Conservation (phyloP, 2,329 filamentous ascomycete species). For the Exophiala aquamarina region DNA sequence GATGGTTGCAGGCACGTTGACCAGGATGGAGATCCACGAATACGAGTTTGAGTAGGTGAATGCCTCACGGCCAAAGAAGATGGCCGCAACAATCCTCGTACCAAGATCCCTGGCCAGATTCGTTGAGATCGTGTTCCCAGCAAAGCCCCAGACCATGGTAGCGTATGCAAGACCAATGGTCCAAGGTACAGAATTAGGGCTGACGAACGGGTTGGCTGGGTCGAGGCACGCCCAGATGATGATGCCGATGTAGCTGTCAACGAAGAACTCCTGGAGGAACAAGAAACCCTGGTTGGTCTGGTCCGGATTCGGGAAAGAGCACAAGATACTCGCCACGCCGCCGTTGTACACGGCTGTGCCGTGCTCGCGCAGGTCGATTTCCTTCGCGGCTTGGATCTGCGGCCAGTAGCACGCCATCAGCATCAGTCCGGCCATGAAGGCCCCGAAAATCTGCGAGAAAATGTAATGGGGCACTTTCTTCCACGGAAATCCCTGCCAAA, state of each 20-base stretch:
- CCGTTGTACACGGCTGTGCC: slow-evolving; percentile 45
- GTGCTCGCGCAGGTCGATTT: slow-evolving; percentile 39
- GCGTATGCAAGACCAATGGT: slow-evolving; percentile 58
- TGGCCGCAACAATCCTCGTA: slow-evolving; percentile 59
- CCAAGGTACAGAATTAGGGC: slow-evolving; percentile 49
- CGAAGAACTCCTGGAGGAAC: slow-evolving; percentile 61
- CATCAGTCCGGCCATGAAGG: slow-evolving; percentile 56
- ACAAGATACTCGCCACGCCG: slow-evolving; percentile 56
- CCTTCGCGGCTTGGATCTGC: slow-evolving; percentile 46
- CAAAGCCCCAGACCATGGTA: slow-evolving; percentile 58
- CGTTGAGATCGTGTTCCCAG: slow-evolving; percentile 54
- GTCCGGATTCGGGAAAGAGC: slow-evolving; percentile 51
- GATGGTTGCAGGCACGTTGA: slow-evolving; percentile 58
- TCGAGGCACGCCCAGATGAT: slow-evolving; percentile 60
- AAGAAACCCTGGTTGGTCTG: slow-evolving; percentile 58
- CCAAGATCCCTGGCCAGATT: slow-evolving; percentile 61
- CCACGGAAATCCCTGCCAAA: slow-evolving; percentile 62
- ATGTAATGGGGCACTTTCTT: slow-evolving; percentile 52
- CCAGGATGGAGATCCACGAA: slow-evolving; percentile 54
- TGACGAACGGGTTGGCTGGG: slow-evolving; percentile 59
- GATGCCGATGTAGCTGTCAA: slow-evolving; percentile 56
- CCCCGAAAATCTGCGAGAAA: slow-evolving; percentile 56
- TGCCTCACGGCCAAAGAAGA: slow-evolving; percentile 55
- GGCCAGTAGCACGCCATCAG: slow-evolving; percentile 59
- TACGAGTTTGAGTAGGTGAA: slow-evolving; percentile 47